These are phyloP conservation scores for Aspergillus bombycis DNA, from an alignment of 2,329 filamentous ascomycete genomes.

Conservation along the genomic window DNA sequence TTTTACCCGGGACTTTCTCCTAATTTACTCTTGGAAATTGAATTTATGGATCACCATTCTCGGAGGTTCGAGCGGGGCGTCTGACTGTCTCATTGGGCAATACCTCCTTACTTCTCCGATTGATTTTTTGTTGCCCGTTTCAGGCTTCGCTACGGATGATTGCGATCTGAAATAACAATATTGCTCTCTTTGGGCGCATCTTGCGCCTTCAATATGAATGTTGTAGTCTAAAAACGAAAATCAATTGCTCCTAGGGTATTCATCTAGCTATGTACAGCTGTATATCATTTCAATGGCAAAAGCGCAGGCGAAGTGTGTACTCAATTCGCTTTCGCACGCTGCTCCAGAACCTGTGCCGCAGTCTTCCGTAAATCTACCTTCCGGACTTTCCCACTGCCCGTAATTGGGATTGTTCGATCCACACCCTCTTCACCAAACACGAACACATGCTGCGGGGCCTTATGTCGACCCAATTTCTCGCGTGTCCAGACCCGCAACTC, in stretches of 20 bases:
- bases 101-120: neutral
- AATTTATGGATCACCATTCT: neutral
- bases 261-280: conserved; percentile 9
- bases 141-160: neutral
- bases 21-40: neutral
- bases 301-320: neutral
- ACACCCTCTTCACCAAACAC: conserved; percentile 69
- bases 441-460: conserved; percentile 73
- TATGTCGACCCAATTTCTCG: conserved; percentile 65
- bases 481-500: conserved; percentile 67
- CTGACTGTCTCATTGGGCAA: neutral
- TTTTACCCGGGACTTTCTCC: neutral
- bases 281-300: conserved; percentile 4
- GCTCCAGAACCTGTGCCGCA: conserved; percentile 45
- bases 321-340: conserved; percentile 25
- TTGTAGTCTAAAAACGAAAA: neutral
- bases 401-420: conserved; percentile 59
- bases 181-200: neutral
- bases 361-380: conserved; percentile 60
- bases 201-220: neutral
- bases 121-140: neutral
- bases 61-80: neutral
- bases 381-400: conserved; percentile 72
- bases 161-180: neutral
- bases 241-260: conserved; percentile 4